These are phyloP conservation scores for Rugosomyces carneus DNA, from an alignment of 1,284 basidiomycete species.

Conservation along the genomic window DNA sequence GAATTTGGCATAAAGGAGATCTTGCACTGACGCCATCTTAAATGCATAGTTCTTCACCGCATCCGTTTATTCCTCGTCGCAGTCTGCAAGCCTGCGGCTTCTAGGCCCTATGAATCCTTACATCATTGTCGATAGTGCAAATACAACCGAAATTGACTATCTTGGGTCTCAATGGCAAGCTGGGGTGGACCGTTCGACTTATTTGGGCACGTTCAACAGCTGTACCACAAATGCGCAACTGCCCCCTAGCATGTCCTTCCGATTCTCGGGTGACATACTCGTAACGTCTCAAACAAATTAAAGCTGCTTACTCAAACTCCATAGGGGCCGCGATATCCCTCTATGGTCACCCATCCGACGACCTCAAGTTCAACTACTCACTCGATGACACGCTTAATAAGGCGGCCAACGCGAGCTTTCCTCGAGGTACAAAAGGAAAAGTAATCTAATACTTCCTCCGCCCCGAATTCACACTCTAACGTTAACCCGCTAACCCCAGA, in stretches of 20 bases:
- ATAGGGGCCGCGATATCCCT: constrained; percentile 2
- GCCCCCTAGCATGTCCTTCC: not conserved
- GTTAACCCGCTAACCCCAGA: not conserved
- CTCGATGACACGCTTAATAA: not conserved
- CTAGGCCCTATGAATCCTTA: not conserved
- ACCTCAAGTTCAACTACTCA: constrained; percentile 2
- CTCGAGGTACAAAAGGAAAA: constrained; percentile 2
- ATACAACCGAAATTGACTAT: not conserved
- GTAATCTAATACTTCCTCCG: not conserved
- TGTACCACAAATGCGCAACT: not conserved
- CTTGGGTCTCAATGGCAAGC: not conserved
- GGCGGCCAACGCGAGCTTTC: not conserved
- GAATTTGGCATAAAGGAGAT: too few species aligned
- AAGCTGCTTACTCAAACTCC: too few species aligned
- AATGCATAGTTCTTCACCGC: not conserved
- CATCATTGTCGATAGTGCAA: not conserved
- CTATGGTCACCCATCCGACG: constrained; percentile 5
- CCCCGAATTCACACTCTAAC: too few species aligned
- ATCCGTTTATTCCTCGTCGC: not conserved
- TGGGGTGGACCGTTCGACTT: not conserved
- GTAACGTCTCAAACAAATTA: not conserved
- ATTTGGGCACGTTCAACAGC: not conserved
- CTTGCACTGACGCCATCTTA: too few species aligned
- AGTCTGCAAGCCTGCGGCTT: not conserved
- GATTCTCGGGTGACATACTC: not conserved